Evolutionary conservation across 805 yeast genomes (phyloP), one percentile per base, ranked within the genome.

Genomic region (Pichia exigua): DNA sequence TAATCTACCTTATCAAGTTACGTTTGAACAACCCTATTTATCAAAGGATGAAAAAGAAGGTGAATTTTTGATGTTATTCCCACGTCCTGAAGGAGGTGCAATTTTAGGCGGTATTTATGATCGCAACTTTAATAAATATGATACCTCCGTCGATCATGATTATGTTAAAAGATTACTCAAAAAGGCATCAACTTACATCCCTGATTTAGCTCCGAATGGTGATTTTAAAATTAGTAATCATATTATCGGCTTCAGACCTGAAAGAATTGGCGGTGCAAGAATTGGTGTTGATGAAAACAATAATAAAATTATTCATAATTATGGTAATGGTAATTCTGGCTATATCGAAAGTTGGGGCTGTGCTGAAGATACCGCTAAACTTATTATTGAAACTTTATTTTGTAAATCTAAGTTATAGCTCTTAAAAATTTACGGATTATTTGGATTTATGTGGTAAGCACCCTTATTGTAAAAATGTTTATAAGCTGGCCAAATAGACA

Each of bases 221-320:
- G 45, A 52, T 2, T 66, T 78, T 46, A 82, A 79, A 49, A 68
- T 84, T 18, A 68, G 70, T 21, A 68, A 73, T 46, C 64, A 74
- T 35, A 81, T 81, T 60, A 85, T 84, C n/a, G 90, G 88, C 0
- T 80, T 83, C 60, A 73, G 89, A 59, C 89, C 89, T 1, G 83
- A 79, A 1, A 73, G 88, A 61, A 57, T 65, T 6, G 80, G 78
- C 11, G 90, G 89, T 1, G 64, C 76, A 9, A 68, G 80, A 47
- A 64, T 81, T 7, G 75, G 74, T 27, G 44, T 56, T 15, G 72
- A 69, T 48, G 52, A 49, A 9, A 41, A 57, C 4, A 24, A 57
- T 15, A 55, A 55, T 11, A 57, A 58, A n/a, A 22, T 82, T 13
- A 67, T 85, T n/a, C 80, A 83, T 58, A 83, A 81, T 27, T 84